Conservation (phyloP, 331 rosid genomes). For the Prunus yedoensis region DNA sequence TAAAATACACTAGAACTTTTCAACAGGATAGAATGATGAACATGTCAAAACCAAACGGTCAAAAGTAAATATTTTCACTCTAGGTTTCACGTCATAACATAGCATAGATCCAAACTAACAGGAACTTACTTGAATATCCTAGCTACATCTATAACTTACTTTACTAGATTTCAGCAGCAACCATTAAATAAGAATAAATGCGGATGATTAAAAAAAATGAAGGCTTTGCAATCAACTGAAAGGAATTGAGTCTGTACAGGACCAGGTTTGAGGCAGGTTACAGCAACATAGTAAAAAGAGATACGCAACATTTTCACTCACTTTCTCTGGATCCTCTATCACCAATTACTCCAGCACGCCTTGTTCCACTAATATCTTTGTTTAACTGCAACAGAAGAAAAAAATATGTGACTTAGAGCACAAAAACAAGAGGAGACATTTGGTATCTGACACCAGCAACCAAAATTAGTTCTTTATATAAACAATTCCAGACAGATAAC, state of each 20-base stretch:
- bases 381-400: slow-evolving; percentile 48
- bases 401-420: slow-evolving; percentile 5
- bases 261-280: background rate
- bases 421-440: background rate
- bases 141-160: background rate
- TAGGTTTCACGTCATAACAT: background rate
- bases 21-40: background rate
- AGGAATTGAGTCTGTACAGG: background rate
- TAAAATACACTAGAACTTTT: background rate
- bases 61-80: background rate
- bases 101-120: background rate
- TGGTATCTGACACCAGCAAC: background rate
- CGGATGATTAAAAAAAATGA: background rate
- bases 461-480: background rate
- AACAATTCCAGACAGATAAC: background rate
- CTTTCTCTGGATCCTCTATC: slow-evolving; percentile 84
- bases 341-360: slow-evolving; percentile 62
- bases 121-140: background rate
- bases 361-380: slow-evolving; percentile 61
- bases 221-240: background rate
- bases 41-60: background rate
- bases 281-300: background rate
- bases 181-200: background rate
- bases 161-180: background rate
- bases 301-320: slow-evolving; percentile 32